A percentile compares a stretch with the other conserved stretches of the same genome.
These are phyloP conservation scores for Colletotrichum sp. DNA, from an alignment of 2,329 filamentous ascomycete species.

Conservation along the genomic window DNA sequence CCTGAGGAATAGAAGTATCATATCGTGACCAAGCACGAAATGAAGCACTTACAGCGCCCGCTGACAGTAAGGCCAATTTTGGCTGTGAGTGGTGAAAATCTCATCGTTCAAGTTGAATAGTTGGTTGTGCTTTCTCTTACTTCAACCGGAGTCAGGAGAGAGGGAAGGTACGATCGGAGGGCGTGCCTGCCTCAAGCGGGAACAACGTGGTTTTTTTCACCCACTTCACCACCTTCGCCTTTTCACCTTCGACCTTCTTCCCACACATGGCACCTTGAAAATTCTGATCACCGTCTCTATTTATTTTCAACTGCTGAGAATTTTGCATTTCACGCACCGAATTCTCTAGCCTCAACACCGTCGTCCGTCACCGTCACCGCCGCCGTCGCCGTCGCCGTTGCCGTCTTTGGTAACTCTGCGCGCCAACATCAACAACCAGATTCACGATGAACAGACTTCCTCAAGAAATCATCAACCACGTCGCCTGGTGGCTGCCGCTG, in stretches of 20 bases:
- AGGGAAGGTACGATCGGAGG: background rate
- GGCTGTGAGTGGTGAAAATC: rapidly evolving
- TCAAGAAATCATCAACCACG: background rate
- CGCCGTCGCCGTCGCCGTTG: background rate
- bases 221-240: background rate
- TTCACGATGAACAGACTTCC: background rate
- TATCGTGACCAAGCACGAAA: background rate
- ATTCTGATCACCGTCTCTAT: background rate
- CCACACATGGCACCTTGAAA: background rate
- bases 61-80: background rate
- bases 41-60: background rate
- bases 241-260: background rate
- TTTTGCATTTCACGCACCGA: background rate
- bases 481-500: background rate
- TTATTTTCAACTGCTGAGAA: background rate
- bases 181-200: background rate
- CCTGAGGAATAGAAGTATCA: background rate
- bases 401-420: background rate
- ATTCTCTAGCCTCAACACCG: background rate
- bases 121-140: background rate
- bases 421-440: background rate
- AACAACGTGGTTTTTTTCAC: background rate
- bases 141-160: rapidly evolving
- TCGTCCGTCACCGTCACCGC: background rate
- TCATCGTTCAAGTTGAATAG: background rate